A percentile compares a stretch with the other conserved stretches of the same genome.
Evolutionary conservation across 164 flowering plant genomes (phyloP).

Genomic region (Tinospora cordifolia): DNA sequence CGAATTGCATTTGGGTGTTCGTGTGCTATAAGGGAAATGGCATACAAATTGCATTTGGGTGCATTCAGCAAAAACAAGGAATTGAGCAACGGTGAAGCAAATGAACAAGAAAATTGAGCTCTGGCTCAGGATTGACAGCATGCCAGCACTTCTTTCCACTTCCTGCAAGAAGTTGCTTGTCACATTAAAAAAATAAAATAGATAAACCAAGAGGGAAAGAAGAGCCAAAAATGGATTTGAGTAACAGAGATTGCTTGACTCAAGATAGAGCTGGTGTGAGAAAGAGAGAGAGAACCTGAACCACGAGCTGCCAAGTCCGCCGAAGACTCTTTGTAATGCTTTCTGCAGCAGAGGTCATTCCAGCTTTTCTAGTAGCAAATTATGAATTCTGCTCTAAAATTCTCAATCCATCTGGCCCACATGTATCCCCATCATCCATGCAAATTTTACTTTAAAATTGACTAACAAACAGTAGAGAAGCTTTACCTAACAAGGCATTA

Average conservation of each 20-base stretch:
- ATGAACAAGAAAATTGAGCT: too few relatives aligned
- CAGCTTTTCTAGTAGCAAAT: too few relatives aligned
- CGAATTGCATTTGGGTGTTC: too few relatives aligned
- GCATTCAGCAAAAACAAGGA: neutral
- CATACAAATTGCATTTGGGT: too few relatives aligned
- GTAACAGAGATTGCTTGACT: neutral
- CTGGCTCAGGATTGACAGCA: conserved; percentile 43
- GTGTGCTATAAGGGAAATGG: too few relatives aligned
- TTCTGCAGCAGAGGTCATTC: conserved; percentile 79
- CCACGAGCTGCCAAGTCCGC: conserved; percentile 86
- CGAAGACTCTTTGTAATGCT: conserved; percentile 92
- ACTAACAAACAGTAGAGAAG: too few relatives aligned
- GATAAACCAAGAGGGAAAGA: neutral
- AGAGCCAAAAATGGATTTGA: neutral
- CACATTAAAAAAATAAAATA: neutral
- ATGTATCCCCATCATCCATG: too few relatives aligned
- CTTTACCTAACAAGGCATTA: too few relatives aligned
- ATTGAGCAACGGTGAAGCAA: too few relatives aligned
- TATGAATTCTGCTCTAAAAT: too few relatives aligned
- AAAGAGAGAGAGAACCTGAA: conserved; percentile 43
- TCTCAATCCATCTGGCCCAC: too few relatives aligned
- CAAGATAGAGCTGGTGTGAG: neutral
- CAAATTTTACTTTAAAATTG: too few relatives aligned
- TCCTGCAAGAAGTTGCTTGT: conserved; percentile 40
- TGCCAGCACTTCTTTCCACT: conserved; percentile 80